phyloP scores from a whole-genome alignment of 2,329 filamentous ascomycete species.

The Talaromyces marneffei region DNA sequence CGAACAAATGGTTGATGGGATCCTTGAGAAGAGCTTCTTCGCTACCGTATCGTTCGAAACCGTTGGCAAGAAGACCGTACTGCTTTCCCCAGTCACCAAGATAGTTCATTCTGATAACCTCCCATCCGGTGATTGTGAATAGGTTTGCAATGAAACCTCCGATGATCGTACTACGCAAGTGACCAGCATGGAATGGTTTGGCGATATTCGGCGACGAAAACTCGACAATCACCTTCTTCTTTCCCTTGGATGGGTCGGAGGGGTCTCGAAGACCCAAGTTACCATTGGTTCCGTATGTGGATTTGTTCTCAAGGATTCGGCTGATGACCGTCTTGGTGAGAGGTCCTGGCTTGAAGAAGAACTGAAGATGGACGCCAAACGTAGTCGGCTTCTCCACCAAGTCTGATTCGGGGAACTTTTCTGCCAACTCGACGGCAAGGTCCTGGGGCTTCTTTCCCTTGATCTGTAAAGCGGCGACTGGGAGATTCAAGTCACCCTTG shows the following conservation, averaged over 20 bases:
- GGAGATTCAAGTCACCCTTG: constrained; percentile 42
- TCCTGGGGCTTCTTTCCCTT: constrained; percentile 57
- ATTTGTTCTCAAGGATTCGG: constrained; percentile 53
- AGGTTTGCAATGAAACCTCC: constrained; percentile 60
- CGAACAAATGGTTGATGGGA: constrained; percentile 60
- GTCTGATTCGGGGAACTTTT: constrained; percentile 54
- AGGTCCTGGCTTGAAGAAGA: constrained; percentile 58
- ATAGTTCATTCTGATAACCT: constrained; percentile 61
- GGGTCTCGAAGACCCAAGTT: constrained; percentile 55
- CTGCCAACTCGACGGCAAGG: constrained; percentile 50
- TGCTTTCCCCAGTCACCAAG: constrained; percentile 65
- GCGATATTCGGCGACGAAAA: constrained; percentile 64
- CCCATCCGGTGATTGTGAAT: constrained; percentile 56
- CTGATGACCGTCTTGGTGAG: constrained; percentile 54
- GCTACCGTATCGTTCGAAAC: constrained; percentile 56
- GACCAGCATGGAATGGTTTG: constrained; percentile 61
- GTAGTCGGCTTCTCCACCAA: constrained; percentile 52
- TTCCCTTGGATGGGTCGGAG: constrained; percentile 49
- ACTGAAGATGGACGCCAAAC: constrained; percentile 56
- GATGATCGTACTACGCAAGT: constrained; percentile 62
- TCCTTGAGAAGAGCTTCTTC: constrained; percentile 56
- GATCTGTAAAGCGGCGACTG: constrained; percentile 41
- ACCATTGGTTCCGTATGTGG: constrained; percentile 56
- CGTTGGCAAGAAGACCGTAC: constrained; percentile 58
- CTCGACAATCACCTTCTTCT: constrained; percentile 58